A percentile compares a stretch with the other conserved stretches of the same genome.
These are phyloP conservation scores for Rhodosorus marinus DNA, from an alignment of 23 red algal species.

Conservation along the genomic window DNA sequence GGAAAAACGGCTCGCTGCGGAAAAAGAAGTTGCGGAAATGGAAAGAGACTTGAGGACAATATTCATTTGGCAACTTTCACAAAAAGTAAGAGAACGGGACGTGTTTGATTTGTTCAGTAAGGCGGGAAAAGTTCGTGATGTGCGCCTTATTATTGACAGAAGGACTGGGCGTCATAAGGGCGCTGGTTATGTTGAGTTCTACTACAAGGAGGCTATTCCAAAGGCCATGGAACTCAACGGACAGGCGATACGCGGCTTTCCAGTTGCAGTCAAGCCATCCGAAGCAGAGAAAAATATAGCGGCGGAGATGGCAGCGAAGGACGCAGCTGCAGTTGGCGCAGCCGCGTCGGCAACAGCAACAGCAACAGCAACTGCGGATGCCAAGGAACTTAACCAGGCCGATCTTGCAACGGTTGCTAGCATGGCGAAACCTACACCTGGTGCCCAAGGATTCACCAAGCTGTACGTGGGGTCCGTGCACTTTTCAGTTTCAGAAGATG, in stretches of 20 bases:
- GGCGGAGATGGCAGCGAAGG: slow-evolving; percentile 2
- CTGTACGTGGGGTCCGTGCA: slow-evolving; percentile 47
- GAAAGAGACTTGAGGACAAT: slow-evolving; percentile 21
- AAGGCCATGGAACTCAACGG: slow-evolving; percentile 12
- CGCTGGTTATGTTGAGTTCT: slow-evolving; percentile 54
- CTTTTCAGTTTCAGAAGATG: slow-evolving; percentile 11
- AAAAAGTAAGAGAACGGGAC: slow-evolving; percentile 13
- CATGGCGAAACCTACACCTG: slow-evolving; percentile 1
- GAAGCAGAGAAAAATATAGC: slow-evolving; percentile 15
- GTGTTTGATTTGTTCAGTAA: slow-evolving; percentile 27
- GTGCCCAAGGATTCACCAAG: slow-evolving; percentile 16
- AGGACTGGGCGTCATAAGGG: slow-evolving; percentile 25
- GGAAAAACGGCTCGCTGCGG: no score
- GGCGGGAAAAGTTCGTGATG: slow-evolving; percentile 40
- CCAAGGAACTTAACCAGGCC: no score
- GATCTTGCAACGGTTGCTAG: no score
- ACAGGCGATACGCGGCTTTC: slow-evolving; percentile 17
- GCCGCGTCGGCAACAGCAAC: no score
- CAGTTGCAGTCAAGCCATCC: slow-evolving; percentile 23
- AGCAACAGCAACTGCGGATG: no score
- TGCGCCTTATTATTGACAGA: slow-evolving; percentile 39
- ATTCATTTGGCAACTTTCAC: slow-evolving; percentile 46
- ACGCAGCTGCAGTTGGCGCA: slow-evolving; percentile 10
- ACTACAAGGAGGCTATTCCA: slow-evolving; percentile 17
- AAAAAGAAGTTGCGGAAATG: no score